Evolutionary conservation across 495 filamentous ascomycete genomes (phyloP), one percentile per base, ranked within the genome.

Genomic region (Hyaloscypha hepaticicola): DNA sequence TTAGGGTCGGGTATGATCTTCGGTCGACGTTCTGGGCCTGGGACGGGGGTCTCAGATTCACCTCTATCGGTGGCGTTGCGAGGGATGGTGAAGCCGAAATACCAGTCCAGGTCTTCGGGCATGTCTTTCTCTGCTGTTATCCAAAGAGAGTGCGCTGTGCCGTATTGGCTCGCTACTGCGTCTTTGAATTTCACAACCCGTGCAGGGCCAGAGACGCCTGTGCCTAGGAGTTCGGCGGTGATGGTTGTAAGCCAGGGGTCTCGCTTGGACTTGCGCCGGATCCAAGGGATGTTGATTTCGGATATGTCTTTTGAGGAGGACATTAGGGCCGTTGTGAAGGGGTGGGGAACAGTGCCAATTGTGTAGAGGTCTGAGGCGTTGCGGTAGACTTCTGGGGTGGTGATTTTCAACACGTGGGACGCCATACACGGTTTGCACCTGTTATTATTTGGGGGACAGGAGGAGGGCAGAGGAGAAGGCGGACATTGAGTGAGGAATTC

Each of bases 301-400:
- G 92, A 74, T 3, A 83, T 77, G 1, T 83, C 78, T 4, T 76
- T 73, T 5, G 77, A 73, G 57, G 77, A 72, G 52, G 72, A 64
- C 4, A 99, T 78, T 21, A 84, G 82, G 53, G 86, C 79, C 11
- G 92, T 77, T 11, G 93, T 96, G 76, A 90, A 96, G 0, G 95
- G 95, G 69, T 99, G 95, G 0, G 95, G 94, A 6, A 98, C 86
- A 8, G 86, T 89, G 68, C 88, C 92, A 67, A 98, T 91, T 21
- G 88, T 91, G 78, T 91, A 97, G 16, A 87, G 69, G 9, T 78
- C 78, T 1, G 85, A 81, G 11, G 80, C 83, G 71, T 92, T 90
- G 41, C 77, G 77, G 73, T 88, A 89, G 19, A 73, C 75, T 3
- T 79, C 69, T 1, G 85, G 85, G 9, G 85, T 88, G 34, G 75